Percentiles rank a stretch among this genome's conserved stretches.
These are phyloP conservation scores for Aspergillus sp. DNA, from an alignment of 2,329 filamentous ascomycete species.

Conservation along the genomic window DNA sequence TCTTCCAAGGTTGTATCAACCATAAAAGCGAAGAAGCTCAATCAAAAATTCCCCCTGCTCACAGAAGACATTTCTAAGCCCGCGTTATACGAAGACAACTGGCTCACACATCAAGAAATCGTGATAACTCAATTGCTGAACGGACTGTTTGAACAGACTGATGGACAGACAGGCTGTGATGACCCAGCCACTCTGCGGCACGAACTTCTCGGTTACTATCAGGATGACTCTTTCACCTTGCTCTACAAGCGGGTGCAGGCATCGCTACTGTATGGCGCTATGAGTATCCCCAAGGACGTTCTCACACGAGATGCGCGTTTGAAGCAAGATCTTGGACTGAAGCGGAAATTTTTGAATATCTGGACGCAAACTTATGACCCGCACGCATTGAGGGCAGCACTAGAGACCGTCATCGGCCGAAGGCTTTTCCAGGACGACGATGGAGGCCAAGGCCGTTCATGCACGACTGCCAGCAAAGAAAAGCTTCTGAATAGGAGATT, in stretches of 20 bases:
- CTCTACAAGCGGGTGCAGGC: constrained; percentile 52
- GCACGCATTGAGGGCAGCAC: constrained; percentile 42
- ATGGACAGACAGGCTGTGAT: constrained; percentile 11
- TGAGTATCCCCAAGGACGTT: constrained; percentile 49
- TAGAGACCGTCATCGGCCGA: constrained; percentile 54
- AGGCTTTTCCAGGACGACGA: constrained; percentile 27
- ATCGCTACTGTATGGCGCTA: constrained; percentile 49
- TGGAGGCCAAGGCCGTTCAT: background rate
- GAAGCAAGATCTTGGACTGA: constrained; percentile 50
- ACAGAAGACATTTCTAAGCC: constrained; percentile 47
- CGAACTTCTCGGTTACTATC: constrained; percentile 47
- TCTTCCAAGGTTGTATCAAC: constrained; percentile 25
- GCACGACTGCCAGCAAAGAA: constrained; percentile 4
- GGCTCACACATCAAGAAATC: constrained; percentile 55
- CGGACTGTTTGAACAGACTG: constrained; percentile 41
- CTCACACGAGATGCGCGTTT: constrained; percentile 40
- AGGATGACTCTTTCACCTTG: constrained; percentile 42
- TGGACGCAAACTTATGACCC: constrained; percentile 53
- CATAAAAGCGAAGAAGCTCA: constrained; percentile 15
- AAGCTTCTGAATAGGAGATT: constrained; percentile 36
- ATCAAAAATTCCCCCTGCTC: constrained; percentile 44
- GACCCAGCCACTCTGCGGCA: constrained; percentile 33
- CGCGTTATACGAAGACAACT: constrained; percentile 55
- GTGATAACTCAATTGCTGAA: constrained; percentile 55
- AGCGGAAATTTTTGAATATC: constrained; percentile 49